A percentile compares a stretch with the other conserved stretches of the same genome.
Conservation (phyloP, 352 stramenopile genomes). For the Blastocystis sp. region DNA sequence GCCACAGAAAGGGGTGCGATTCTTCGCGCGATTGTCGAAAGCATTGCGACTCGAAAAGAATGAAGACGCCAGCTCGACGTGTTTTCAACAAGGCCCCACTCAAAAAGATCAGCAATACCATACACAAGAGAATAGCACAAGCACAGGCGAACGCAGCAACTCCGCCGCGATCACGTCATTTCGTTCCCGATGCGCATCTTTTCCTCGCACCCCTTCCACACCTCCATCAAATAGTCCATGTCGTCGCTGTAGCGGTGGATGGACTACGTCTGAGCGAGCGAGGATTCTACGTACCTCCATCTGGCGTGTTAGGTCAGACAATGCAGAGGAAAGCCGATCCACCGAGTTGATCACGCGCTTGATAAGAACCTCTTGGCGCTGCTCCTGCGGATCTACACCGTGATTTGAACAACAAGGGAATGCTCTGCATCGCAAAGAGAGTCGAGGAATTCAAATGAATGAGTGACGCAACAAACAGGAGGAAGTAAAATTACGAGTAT, state of each 20-base stretch:
- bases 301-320: constrained; percentile 40
- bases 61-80: neutral
- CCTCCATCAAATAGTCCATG: constrained; percentile 36
- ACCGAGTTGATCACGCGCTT: constrained; percentile 57
- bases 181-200: constrained; percentile 13
- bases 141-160: neutral
- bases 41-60: neutral
- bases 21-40: neutral
- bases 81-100: neutral
- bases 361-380: constrained; percentile 60
- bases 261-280: neutral
- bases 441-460: neutral
- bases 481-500: constrained; percentile 11
- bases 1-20: neutral
- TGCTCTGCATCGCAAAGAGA: constrained; percentile 5
- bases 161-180: neutral
- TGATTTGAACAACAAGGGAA: neutral
- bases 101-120: neutral
- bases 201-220: constrained; percentile 61
- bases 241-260: constrained; percentile 39
- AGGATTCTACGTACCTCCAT: constrained; percentile 5
- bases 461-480: constrained; percentile 46
- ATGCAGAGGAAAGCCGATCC: constrained; percentile 19
- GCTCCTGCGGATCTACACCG: constrained; percentile 50
- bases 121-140: neutral